These are phyloP conservation scores for Beta corolliflora DNA, from an alignment of 179 eudicot genomes.

Conservation along the genomic window DNA sequence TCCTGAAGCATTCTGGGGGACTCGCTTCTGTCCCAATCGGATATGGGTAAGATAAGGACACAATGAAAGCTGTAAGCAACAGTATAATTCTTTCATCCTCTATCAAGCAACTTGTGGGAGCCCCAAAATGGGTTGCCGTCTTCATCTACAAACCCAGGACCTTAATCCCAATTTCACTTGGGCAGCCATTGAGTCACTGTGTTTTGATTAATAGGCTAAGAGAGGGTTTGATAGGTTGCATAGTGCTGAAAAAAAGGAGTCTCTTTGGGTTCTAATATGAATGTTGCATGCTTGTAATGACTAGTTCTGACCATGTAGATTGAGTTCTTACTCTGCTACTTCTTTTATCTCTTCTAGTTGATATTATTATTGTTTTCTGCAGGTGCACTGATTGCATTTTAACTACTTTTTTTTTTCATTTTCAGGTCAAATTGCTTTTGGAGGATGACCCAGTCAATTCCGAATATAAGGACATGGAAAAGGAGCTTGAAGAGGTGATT, in stretches of 20 bases:
- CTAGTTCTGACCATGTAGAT: neutral
- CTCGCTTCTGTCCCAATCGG: neutral
- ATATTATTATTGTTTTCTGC: neutral
- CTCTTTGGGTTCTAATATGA: neutral
- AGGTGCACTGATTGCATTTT: neutral
- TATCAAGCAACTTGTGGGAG: neutral
- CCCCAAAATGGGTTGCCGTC: neutral
- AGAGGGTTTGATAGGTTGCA: neutral
- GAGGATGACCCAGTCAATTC: slow-evolving; percentile 82
- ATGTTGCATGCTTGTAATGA: neutral
- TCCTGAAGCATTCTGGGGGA: neutral
- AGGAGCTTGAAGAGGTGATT: slow-evolving; percentile 93
- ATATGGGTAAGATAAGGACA: neutral
- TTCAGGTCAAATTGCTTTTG: slow-evolving; percentile 74
- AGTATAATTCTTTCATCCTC: neutral
- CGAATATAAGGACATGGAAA: slow-evolving; percentile 88
- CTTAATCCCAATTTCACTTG: neutral
- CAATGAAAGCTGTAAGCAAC: neutral
- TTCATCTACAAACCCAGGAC: neutral
- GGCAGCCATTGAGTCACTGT: neutral
- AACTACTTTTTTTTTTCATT: slow-evolving; percentile 1
- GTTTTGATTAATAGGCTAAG: neutral
- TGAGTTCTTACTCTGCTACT: neutral
- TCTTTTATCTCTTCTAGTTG: neutral
- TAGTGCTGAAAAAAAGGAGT: neutral